Evolutionary conservation across 805 yeast species (phyloP), one percentile per base, ranked within the genome.

Genomic region (Metschnikowia cubensis): DNA sequence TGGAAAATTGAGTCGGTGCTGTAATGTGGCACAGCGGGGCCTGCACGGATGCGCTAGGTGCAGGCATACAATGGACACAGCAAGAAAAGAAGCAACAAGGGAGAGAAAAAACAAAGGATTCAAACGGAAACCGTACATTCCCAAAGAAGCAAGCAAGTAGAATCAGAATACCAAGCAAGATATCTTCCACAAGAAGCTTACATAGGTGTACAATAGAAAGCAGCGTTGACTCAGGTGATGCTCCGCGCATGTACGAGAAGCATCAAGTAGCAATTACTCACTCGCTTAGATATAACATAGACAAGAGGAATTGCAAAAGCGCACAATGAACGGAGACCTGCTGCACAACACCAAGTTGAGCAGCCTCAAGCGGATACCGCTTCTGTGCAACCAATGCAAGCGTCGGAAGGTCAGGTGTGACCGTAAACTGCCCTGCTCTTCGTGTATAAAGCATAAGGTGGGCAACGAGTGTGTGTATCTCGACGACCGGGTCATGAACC

Each of bases 371-470:
- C 50, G 55, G 8, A 49, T 60, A n/a, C 59, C 71, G 22, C 62
- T 67, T 22, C 71, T 67, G 52, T 71, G 75, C 50, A 59, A 52
- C 45, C 64, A 61, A 36, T 71, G 76, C 59, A 66, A 68, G 49
- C 59, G 55, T 45, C 51, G 74, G 32, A 71, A 71, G 51, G 71
- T 70, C 39, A 69, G 66, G 47, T 71, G 76, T 56, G 74, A 71
- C 54, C 58, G 72, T 32, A 63, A 62, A 13, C 51, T 55, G 35
- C 76, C 76, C 1, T 71, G 76, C 50, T 54, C 61, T 20, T 57
- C 69, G 6, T 71, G 76, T 50, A 47, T 61, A 6, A 60, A 56
- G 35, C 63, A 64, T 46, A 63, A 63, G 35, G 59, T 58, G 15
- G 58, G 58, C 11, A 52, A 49, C 6, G 48, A 49, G 1, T 68